Base-by-base conservation (phyloP, 164 flowering plant species). In the Taxillus chinensis region DNA sequence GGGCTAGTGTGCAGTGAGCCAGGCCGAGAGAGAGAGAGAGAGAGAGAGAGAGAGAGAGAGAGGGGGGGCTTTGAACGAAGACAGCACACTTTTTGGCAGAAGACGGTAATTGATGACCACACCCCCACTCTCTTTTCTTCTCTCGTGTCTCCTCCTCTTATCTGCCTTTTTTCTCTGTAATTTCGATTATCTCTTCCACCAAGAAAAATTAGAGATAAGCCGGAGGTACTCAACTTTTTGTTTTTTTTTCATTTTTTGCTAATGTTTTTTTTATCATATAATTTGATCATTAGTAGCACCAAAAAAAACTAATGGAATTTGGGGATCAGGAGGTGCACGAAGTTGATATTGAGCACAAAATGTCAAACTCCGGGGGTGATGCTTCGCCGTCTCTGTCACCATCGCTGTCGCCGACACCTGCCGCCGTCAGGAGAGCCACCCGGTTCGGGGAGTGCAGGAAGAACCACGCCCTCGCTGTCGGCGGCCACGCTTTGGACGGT, bases 401-500 rank as follows among this genome's bases (percentile, higher is more conserved):
- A 27, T 27, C 27, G 27, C 27, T 27, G 27, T 27, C 27, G 27
- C 27, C 40, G 4, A 37, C 45, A 7, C 58, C 61, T 40, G n/a
- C 40, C 16, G 50, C 17, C 12, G 56, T 60, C 61, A 39, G 15
- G 10, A 59, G 48, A 3, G 53, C 52, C 13, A 38, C 51, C 54
- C 68, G 81, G 64, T 87, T 85, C 67, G 64, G 84, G 17, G 95
- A 88, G 72, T 88, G 95, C 67, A 67, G 73, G 61, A 88, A 88
- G 77, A 88, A 88, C 61, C 95, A 88, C 58, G 95, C 95, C 5
- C 83, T 83, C 9, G 66, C 77, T 39, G 71, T 88, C 58, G 92
- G 90, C 0, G 88, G 87, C 3, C 81, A 84, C 71, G 91, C 91
- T 7, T 77, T 84, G 5, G 95, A 88, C 40, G 95, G 95, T 0